These are phyloP conservation scores for Tolypocladium guangdongense DNA, from an alignment of 2,329 filamentous ascomycete species.

Conservation along the genomic window DNA sequence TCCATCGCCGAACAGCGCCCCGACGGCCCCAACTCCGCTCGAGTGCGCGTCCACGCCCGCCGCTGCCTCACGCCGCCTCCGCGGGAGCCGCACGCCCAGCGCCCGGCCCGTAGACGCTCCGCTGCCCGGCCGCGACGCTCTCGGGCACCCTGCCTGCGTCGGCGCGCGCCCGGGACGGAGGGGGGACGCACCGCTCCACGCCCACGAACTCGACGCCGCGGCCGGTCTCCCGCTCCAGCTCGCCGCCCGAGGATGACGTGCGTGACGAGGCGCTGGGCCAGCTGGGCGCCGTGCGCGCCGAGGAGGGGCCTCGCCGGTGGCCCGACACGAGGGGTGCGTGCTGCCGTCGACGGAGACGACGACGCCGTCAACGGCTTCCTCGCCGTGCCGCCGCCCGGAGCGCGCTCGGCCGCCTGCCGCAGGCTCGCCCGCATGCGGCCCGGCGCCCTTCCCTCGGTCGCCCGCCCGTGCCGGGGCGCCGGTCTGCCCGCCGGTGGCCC, in stretches of 20 bases:
- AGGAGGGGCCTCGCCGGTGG: constrained; percentile 70
- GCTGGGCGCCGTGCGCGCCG: constrained; percentile 58
- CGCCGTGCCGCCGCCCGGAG: too few relatives aligned
- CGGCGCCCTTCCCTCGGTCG: too few relatives aligned
- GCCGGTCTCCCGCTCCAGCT: constrained; percentile 77
- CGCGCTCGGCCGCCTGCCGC: too few relatives aligned
- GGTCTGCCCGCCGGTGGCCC: constrained; percentile 70
- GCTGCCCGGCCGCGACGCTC: constrained; percentile 64
- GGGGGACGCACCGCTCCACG: constrained; percentile 58
- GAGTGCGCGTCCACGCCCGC: too few relatives aligned
- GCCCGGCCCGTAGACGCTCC: constrained; percentile 49
- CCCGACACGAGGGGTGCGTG: constrained; percentile 74
- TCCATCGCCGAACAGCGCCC: too few relatives aligned
- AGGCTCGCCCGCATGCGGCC: constrained; percentile 6
- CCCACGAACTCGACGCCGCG: constrained; percentile 67
- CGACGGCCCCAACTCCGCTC: background rate
- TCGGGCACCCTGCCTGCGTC: constrained; percentile 56
- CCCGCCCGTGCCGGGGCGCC: constrained; percentile 45
- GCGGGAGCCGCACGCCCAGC: background rate
- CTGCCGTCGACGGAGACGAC: constrained; percentile 82
- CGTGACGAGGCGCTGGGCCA: constrained; percentile 68
- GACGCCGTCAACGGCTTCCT: constrained; percentile 55
- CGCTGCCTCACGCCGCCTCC: too few relatives aligned
- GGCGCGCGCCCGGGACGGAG: background rate
- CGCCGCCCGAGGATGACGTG: constrained; percentile 76